Evolutionary conservation across 169 alveolate species (phyloP).

Genomic region (Plasmodium chabaudi): DNA sequence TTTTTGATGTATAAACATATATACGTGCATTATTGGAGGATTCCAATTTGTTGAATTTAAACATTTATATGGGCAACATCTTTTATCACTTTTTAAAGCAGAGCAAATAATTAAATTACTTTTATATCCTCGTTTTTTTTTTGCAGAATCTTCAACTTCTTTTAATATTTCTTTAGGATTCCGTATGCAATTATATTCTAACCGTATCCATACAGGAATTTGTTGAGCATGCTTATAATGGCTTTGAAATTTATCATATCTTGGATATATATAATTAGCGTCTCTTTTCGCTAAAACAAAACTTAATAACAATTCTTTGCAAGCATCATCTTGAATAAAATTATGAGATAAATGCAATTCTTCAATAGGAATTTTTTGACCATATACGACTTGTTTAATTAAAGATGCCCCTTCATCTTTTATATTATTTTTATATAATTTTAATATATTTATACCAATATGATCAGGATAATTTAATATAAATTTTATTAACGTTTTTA

Average conservation of each 20-base stretch:
- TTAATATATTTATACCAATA: constrained; percentile 51
- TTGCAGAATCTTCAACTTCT: constrained; percentile 73
- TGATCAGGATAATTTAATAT: constrained; percentile 50
- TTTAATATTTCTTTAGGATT: constrained; percentile 65
- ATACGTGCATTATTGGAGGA: constrained; percentile 74
- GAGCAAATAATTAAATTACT: constrained; percentile 58
- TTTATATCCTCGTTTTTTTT: constrained; percentile 63
- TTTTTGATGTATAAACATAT: constrained; percentile 76
- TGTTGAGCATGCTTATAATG: constrained; percentile 47
- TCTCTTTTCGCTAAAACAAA: constrained; percentile 72
- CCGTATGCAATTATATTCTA: constrained; percentile 73
- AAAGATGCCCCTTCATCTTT: constrained; percentile 72
- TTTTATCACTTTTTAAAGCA: constrained; percentile 69
- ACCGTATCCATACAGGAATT: constrained; percentile 75
- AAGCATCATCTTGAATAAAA: constrained; percentile 61
- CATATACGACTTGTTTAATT: constrained; percentile 43
- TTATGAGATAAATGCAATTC: constrained; percentile 73
- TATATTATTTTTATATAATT: constrained; percentile 64
- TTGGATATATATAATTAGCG: constrained; percentile 56
- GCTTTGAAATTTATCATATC: constrained; percentile 66
- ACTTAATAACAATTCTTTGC: constrained; percentile 62
- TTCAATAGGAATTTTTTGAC: constrained; percentile 72
- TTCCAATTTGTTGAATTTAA: constrained; percentile 44
- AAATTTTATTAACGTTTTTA: constrained; percentile 43
- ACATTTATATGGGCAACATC: constrained; percentile 75